These are phyloP conservation scores for Hypoxylon lenormandii DNA, from an alignment of 495 filamentous ascomycete genomes.

Conservation along the genomic window DNA sequence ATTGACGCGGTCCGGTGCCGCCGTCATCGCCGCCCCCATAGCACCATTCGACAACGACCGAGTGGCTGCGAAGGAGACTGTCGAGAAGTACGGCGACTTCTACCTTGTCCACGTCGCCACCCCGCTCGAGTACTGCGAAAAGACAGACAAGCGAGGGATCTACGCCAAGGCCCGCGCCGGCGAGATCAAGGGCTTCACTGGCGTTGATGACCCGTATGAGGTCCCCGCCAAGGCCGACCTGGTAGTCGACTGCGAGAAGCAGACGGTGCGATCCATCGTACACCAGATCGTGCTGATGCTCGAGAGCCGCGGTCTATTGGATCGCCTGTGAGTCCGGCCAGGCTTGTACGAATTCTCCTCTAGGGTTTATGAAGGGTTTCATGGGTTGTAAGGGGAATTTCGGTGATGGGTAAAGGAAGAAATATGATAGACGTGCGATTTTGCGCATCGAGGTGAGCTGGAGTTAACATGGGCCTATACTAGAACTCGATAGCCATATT, in stretches of 20 bases:
- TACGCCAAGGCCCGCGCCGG: constrained; percentile 85
- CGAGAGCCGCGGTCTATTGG: constrained; percentile 87
- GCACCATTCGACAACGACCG: constrained; percentile 87
- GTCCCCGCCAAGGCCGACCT: constrained; percentile 82
- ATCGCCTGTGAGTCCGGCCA: constrained; percentile 58
- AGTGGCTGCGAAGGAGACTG: constrained; percentile 78
- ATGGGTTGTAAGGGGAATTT: constrained; percentile 8
- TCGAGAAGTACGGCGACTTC: constrained; percentile 89
- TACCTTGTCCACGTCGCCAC: constrained; percentile 96
- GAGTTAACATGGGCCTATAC: background rate
- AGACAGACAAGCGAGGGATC: constrained; percentile 92
- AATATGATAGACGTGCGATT: constrained; percentile 12
- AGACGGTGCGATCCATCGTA: constrained; percentile 88
- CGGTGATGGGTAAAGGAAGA: constrained; percentile 2
- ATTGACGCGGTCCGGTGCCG: constrained; percentile 89
- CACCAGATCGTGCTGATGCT: constrained; percentile 96
- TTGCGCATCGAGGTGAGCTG: background rate
- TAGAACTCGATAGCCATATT: too few species aligned
- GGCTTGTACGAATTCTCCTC: constrained; percentile 5
- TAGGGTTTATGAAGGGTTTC: background rate
- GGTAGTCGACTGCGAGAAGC: constrained; percentile 84
- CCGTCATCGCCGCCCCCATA: constrained; percentile 97
- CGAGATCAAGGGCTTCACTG: constrained; percentile 98
- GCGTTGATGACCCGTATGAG: constrained; percentile 98
- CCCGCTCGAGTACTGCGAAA: constrained; percentile 88